Evolutionary conservation across 2,329 filamentous ascomycete genomes (phyloP).

Genomic region (Daldinia sp.): DNA sequence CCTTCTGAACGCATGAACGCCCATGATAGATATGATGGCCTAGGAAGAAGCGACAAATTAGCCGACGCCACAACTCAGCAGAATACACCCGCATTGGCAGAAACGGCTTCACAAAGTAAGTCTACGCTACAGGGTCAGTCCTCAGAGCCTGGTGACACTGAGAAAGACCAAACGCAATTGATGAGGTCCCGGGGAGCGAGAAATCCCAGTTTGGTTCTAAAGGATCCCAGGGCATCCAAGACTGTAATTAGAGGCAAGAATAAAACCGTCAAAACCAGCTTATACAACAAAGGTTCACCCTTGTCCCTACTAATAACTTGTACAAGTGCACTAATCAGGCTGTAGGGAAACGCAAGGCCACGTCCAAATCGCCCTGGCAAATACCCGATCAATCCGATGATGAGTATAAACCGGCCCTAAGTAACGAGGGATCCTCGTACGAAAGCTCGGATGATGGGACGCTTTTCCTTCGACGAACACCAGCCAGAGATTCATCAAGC

Average conservation of each 20-base stretch:
- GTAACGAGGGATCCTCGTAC: slow-evolving; percentile 8
- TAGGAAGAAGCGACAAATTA: background rate
- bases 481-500: background rate
- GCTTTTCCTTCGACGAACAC: background rate
- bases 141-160: background rate
- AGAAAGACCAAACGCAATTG: background rate
- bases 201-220: background rate
- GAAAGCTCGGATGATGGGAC: background rate
- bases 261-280: slow-evolving; percentile 20
- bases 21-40: background rate
- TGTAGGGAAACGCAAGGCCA: slow-evolving; percentile 2
- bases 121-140: background rate
- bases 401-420: slow-evolving; percentile 23
- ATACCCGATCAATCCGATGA: slow-evolving; percentile 29
- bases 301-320: background rate
- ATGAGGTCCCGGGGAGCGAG: background rate
- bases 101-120: background rate
- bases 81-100: too few relatives aligned
- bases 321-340: background rate
- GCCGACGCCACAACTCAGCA: background rate
- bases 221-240: background rate
- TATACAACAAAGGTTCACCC: slow-evolving; percentile 31
- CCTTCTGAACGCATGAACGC: background rate
- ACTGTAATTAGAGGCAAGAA: slow-evolving; percentile 16
- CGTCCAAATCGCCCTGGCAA: slow-evolving; percentile 16